Base-by-base conservation (phyloP, 768 basidiomycete genomes). In the Ephemerocybe angulata region DNA sequence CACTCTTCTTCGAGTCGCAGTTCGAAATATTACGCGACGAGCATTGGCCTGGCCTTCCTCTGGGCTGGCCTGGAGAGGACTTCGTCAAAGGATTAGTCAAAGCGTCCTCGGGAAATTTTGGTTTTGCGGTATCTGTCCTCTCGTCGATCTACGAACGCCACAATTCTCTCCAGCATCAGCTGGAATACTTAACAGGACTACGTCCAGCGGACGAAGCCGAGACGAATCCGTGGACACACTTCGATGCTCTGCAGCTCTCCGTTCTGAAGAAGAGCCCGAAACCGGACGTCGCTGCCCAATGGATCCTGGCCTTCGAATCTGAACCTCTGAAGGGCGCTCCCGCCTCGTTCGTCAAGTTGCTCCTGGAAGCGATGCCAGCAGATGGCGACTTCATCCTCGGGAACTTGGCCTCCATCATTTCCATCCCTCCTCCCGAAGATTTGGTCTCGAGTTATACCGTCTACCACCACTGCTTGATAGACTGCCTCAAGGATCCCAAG, bases 61-160 rank as follows among this genome's bases (percentile, higher is more conserved):
- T 17, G 15, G 8, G 44, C 21, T 54, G 53, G 53, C 53, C 53
- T 3, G 4, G 29, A 4, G 31, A 49, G 10, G 44, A 47, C 4
- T n/a, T 27, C 25, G 19, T 54, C 4, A 21, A 30, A 6, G 38
- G 10, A 5, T n/a, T 41, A 19, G 10, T 8, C 3, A n/a, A 7
- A 3, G 22, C 31, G 5, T 11, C 53, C 3, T 61, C 60, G 3
- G 61, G 61, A 3, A 58, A 62, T 31, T 59, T 57, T 41, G 55
- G 59, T 13, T 58, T 59, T 30, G 61, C 61, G 4, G 42, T 58
- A 13, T 53, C 54, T 3, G 58, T 59, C n/a, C 48, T 53, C 7
- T 47, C 43, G 5, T 62, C 31, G 29, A 33, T 62, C 22, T 40
- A 47, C 19, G 29, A 42, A 27, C 37, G 50, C 10, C 31, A 33